Base-by-base conservation (phyloP, 1,284 basidiomycete genomes). In the Rhizoctonia solani region DNA sequence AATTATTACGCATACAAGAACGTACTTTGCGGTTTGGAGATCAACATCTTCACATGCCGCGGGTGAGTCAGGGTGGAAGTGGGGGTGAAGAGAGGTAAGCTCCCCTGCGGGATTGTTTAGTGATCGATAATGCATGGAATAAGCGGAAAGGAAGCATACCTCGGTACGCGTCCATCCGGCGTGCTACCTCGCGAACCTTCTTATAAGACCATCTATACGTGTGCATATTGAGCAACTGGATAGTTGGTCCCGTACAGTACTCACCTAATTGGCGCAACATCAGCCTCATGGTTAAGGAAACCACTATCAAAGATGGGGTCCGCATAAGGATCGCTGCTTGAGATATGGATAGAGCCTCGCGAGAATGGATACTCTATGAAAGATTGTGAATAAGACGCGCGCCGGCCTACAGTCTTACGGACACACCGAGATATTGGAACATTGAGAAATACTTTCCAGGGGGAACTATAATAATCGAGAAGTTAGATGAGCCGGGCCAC, bases 281-380 rank as follows among this genome's bases (percentile, higher is more conserved):
- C 87, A 25, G 86, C 87, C 79, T 87, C 87, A 78, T 88, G 76
- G 79, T 87, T 88, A 85, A 89, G 85, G 82, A 88, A 88, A 25
- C 87, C 87, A 69, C 82, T 84, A 77, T 89, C 87, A 73, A 87
- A 88, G 77, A 77, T 79, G 3, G 87, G 86, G 69, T 84, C 83
- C 72, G 78, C 77, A 77, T 88, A 88, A 3, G 87, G 87, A 76
- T 81, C 85, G 42, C 80, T 69, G 30, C 84, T 85, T 56, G 77
- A 74, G 75, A 88, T 83, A 74, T 89, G 87, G 72, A 89, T 87
- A 30, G 30, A 72, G 29, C 37, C 55, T 4, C 39, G 42, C 34
- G 53, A 69, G 69, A 63, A 56, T 3, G 67, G 55, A 25, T 59
- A 70, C 27, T 49, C 66, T 37, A 39, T 6, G 9, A 46, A 42